Base-by-base conservation (phyloP, 2,329 filamentous ascomycete species). In the Phaeosphaeriaceae sp. region DNA sequence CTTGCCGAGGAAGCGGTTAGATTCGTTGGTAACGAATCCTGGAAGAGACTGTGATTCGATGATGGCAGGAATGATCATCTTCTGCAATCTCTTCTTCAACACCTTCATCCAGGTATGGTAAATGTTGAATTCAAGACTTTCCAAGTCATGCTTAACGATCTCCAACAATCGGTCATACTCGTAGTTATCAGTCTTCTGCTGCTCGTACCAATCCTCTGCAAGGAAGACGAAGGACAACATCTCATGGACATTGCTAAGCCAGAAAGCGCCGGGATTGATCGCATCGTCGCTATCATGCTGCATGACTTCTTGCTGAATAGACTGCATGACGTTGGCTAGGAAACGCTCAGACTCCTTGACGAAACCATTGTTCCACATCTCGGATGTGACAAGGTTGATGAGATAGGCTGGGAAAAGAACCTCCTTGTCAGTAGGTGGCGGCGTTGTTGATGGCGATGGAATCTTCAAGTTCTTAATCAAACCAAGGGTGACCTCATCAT, bases 51-150 rank as follows among this genome's bases (percentile, higher is more conserved):
- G 94, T 39, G 93, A 97, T 75, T 99, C 94, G 68, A 99, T 99
- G 73, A 99, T 99, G 47, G 94, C 94, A 1, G 94, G 94, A 44
- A 99, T 96, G 68, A 99, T 95, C 94, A 99, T 99, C 84, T 97
- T 97, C 68, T 95, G 91, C 57, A 99, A 83, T 79, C 96, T 96
- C 86, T 97, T 97, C 84, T 99, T 99, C 69, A 99, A 80, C 48
- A 97, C 90, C 82, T 99, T 99, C 94, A 99, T 99, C 94, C 94
- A 99, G 20, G 94, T 99, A 77, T 99, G 94, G 77, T 99, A 99
- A 67, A 99, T 99, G 80, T 99, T 99, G 81, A 99, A 99, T 77
- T 99, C 94, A 57, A 99, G 82, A 76, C 90, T 96, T 79, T 99
- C 94, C 42, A 99, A 81, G 73, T 99, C 94, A 73, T 99, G 94